Conservation (phyloP, 1,139 yeast species). For the Sugiyamaella novakii region DNA sequence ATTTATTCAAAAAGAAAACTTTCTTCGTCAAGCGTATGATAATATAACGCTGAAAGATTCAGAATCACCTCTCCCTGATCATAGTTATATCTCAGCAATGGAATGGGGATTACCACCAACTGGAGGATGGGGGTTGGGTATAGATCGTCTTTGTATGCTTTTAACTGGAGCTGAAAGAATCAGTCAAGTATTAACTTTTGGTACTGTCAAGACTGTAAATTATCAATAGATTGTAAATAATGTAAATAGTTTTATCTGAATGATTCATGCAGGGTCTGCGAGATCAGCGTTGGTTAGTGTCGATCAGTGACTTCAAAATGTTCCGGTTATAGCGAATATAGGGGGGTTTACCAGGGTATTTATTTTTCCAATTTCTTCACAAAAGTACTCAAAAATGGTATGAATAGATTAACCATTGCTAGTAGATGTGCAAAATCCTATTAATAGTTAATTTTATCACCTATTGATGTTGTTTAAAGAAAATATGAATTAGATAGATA, state of each 20-base stretch:
- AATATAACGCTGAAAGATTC: conserved; percentile 45
- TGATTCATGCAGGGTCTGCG: too few species aligned
- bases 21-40: conserved; percentile 27
- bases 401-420: too few species aligned
- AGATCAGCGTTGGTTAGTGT: too few species aligned
- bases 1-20: conserved; percentile 57
- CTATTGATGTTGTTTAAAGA: too few species aligned
- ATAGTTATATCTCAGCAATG: conserved; percentile 69
- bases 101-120: conserved; percentile 97
- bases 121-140: conserved; percentile 97
- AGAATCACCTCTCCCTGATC: conserved; percentile 73
- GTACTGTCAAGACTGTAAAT: conserved; percentile 70
- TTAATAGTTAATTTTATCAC: too few species aligned
- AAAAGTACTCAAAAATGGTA: too few species aligned
- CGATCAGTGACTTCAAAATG: too few species aligned
- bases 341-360: too few species aligned
- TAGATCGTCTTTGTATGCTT: conserved; percentile 85
- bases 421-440: too few species aligned
- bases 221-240: conserved; percentile 29
- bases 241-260: background rate
- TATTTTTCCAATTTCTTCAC: too few species aligned
- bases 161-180: conserved; percentile 66
- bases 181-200: conserved; percentile 81
- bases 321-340: too few species aligned
- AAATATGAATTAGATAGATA: too few species aligned